phyloP scores from a whole-genome alignment of 805 yeast species.

The Saccharomycopsis sp. region DNA sequence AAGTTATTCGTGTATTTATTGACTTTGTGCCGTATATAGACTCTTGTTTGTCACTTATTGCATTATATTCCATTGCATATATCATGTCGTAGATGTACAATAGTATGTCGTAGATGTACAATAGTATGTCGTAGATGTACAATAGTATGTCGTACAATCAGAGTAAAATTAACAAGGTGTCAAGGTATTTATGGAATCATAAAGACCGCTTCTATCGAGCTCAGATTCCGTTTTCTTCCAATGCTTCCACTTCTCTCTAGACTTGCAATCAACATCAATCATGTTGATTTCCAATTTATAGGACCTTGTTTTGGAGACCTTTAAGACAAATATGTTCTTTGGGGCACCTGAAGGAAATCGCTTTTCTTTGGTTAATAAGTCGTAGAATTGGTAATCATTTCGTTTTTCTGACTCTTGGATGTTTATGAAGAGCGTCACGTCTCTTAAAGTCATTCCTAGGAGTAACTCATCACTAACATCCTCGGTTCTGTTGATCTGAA shows the following conservation, averaged over 20 bases:
- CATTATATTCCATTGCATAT: too few relatives aligned
- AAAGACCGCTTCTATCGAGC: slow-evolving; percentile 20
- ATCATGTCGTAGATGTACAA: too few relatives aligned
- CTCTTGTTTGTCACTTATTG: background rate
- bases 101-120: too few relatives aligned
- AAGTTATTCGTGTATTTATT: too few relatives aligned
- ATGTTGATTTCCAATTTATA: slow-evolving; percentile 34
- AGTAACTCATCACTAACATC: slow-evolving; percentile 36
- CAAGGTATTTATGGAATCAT: slow-evolving; percentile 16
- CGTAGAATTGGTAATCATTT: background rate
- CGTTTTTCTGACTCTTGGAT: slow-evolving; percentile 26
- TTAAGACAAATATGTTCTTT: background rate
- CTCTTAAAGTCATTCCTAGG: slow-evolving; percentile 49
- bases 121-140: too few relatives aligned
- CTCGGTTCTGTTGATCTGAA: slow-evolving; percentile 24
- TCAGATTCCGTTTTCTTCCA: slow-evolving; percentile 41
- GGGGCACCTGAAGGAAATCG: background rate
- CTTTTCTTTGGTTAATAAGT: background rate
- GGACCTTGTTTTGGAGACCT: slow-evolving; percentile 19
- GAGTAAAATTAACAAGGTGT: background rate
- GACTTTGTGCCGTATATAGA: background rate
- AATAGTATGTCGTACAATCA: too few relatives aligned
- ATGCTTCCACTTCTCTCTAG: slow-evolving; percentile 36
- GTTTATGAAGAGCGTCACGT: slow-evolving; percentile 47
- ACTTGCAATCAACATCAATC: slow-evolving; percentile 48